These are phyloP conservation scores for Murraya paniculata DNA, from an alignment of 345 rosid genomes.

Conservation along the genomic window DNA sequence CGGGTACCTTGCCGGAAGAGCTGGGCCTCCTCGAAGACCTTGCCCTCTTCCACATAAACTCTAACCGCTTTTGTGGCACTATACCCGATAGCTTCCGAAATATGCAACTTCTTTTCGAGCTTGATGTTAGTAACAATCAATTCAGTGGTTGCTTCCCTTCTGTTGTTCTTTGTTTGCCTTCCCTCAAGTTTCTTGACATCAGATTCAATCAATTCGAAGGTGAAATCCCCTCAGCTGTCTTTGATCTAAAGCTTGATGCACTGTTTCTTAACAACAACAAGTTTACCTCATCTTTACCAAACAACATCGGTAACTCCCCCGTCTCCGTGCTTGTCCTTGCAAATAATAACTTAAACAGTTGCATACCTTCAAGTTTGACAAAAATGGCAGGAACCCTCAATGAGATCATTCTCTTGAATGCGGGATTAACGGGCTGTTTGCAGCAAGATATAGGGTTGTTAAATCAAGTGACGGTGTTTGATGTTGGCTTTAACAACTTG, in stretches of 20 bases:
- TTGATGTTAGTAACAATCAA: constrained; percentile 77
- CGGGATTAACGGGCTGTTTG: constrained; percentile 65
- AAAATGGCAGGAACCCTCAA: constrained; percentile 60
- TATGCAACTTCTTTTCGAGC: constrained; percentile 57
- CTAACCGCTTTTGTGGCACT: constrained; percentile 64
- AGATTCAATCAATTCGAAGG: constrained; percentile 66
- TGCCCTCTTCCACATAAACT: constrained; percentile 72
- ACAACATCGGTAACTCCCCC: constrained; percentile 71
- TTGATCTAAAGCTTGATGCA: constrained; percentile 74
- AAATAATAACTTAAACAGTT: constrained; percentile 57
- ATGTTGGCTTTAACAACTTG: constrained; percentile 61
- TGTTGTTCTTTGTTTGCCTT: constrained; percentile 53
- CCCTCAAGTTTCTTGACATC: constrained; percentile 76
- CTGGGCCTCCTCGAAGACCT: constrained; percentile 79
- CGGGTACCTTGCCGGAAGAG: constrained; percentile 61
- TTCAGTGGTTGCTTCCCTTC: constrained; percentile 63
- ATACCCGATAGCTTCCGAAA: constrained; percentile 47
- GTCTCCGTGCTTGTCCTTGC: constrained; percentile 81
- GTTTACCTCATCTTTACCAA: constrained; percentile 58
- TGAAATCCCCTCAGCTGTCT: constrained; percentile 50
- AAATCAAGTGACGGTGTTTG: constrained; percentile 61
- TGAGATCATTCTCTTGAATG: constrained; percentile 51
- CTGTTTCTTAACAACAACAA: constrained; percentile 79
- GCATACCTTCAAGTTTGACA: constrained; percentile 63
- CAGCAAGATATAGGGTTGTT: constrained; percentile 52